Conservation (phyloP, 352 stramenopile genomes). For the Phytophthora agathidicida region DNA sequence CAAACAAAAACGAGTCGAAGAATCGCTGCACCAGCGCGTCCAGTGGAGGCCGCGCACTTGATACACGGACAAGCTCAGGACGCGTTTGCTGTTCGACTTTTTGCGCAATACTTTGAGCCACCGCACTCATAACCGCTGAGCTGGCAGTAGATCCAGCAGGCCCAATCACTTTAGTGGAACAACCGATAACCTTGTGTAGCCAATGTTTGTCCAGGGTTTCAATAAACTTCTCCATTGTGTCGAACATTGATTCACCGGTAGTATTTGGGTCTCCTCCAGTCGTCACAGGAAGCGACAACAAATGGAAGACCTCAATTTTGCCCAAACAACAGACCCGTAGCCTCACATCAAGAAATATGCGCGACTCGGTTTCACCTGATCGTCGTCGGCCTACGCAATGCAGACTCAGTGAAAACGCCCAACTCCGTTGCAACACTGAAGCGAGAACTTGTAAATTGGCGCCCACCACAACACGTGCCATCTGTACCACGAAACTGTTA, state of each 20-base stretch:
- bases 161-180: slow-evolving; percentile 8
- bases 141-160: not conserved
- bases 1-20: slow-evolving; percentile 19
- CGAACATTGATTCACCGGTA: slow-evolving; percentile 17
- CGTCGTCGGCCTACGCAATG: slow-evolving; percentile 12
- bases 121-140: not conserved
- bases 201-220: slow-evolving; percentile 22
- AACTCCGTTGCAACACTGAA: slow-evolving; percentile 13
- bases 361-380: not conserved
- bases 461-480: slow-evolving; percentile 14
- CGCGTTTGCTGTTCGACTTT: slow-evolving; percentile 22
- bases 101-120: slow-evolving; percentile 2
- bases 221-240: slow-evolving; percentile 20
- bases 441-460: slow-evolving; percentile 25
- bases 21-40: slow-evolving; percentile 28
- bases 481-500: slow-evolving; percentile 1
- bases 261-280: not conserved
- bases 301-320: slow-evolving; percentile 20
- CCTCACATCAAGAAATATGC: slow-evolving; percentile 25
- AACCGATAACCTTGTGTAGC: slow-evolving; percentile 25
- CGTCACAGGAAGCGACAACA: slow-evolving; percentile 16
- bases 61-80: slow-evolving; percentile 15
- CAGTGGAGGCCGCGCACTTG: slow-evolving; percentile 11
- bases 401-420: slow-evolving; percentile 29
- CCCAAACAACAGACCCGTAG: slow-evolving; percentile 8